Evolutionary conservation across 1,139 yeast genomes (phyloP), one percentile per base, ranked within the genome.

Genomic region (Diutina mesorugosa): DNA sequence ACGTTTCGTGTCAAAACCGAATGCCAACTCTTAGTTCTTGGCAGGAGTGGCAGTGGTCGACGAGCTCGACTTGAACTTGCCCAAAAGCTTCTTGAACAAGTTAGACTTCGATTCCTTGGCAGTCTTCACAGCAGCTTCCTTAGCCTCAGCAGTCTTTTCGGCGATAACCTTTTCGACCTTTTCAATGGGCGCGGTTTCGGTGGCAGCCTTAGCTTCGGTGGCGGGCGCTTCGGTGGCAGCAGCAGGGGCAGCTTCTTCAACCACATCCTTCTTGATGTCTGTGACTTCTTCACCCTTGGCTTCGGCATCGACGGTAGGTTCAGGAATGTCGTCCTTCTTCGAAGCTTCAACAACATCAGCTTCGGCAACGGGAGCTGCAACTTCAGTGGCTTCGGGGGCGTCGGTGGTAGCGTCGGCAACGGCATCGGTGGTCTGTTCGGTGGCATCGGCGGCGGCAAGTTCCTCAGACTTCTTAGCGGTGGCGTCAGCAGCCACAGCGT

Each of bases 81-180:
- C 66, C 60, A 77, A 65, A 58, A 78, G 67, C 68, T 73, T 80
- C 74, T 78, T 80, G 70, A 78, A 73, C 66, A 78, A 69, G 60
- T 75, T 74, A 64, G 73, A 73, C 77, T 78, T 79, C 72, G 77
- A 73, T 57, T 41, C 57, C 55, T 58, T 56, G 30, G 30, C 56
- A 16, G 29, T 52, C 58, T 55, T 47, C n/a, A 28, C 53, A 45
- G 53, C 53, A 30, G 53, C 53, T 58, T 66, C 67, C 55, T 69
- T 69, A 53, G 69, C 70, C 30, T 68, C 69, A 64, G 69, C 66
- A 55, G 73, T 73, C 57, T 61, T 67, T 58, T 67, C 70, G 51
- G 60, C 68, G 55, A 58, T 57, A 57, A 48, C 52, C 61, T 58
- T 59, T 60, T 56, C 58, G 48, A 60, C 60, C 56, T 30, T 32